A percentile compares a stretch with the other conserved stretches of the same genome.
phyloP scores from a whole-genome alignment of 176 grass and related monocot genomes.

The Ensete glaucum region DNA sequence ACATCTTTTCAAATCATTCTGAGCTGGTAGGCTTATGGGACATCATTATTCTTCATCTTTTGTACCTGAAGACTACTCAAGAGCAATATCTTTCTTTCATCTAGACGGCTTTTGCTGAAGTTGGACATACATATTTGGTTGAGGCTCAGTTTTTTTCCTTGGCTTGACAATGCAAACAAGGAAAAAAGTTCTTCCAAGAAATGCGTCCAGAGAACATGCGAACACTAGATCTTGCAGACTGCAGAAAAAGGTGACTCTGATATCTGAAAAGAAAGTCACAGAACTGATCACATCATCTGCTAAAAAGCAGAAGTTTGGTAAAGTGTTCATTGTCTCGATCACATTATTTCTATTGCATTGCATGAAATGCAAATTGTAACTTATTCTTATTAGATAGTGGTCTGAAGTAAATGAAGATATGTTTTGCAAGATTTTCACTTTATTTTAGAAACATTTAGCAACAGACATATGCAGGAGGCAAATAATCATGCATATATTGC shows the following conservation, averaged over 20 bases:
- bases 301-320: constrained; percentile 79
- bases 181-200: constrained; percentile 54
- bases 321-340: not conserved
- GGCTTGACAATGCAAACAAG: constrained; percentile 61
- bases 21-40: not conserved
- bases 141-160: constrained; percentile 10
- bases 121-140: not conserved
- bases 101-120: not conserved
- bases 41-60: not conserved
- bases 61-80: not conserved
- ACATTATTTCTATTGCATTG: not conserved
- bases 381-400: not conserved
- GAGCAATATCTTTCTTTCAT: not conserved
- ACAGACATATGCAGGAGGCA: no score
- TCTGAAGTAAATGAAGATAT: not conserved
- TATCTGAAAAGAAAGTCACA: constrained; percentile 69
- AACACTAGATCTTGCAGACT: constrained; percentile 29
- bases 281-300: constrained; percentile 88
- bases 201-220: constrained; percentile 34
- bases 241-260: constrained; percentile 39
- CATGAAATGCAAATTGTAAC: not conserved
- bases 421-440: not conserved
- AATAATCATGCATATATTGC: no score
- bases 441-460: not conserved
- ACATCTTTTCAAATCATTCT: not conserved